phyloP scores from a whole-genome alignment of 257 asterid species.

The Paulownia fortunei region DNA sequence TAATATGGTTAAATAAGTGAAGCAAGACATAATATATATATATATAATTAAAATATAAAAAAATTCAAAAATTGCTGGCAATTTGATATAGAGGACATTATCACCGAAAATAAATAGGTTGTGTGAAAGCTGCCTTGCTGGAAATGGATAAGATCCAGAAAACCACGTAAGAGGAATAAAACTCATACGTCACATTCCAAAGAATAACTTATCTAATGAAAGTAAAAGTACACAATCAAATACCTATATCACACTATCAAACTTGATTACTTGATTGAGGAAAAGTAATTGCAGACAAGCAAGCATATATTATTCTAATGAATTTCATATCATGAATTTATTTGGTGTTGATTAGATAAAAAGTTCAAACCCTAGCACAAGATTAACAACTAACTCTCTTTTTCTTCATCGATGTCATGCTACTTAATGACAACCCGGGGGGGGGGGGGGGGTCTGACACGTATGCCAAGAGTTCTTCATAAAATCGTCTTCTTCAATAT shows the following conservation, averaged over 20 bases:
- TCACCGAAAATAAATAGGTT: background rate
- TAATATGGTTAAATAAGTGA: background rate
- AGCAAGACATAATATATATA: background rate
- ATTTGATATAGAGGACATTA: background rate
- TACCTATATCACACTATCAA: background rate
- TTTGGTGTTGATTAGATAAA: background rate
- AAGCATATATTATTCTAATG: conserved; percentile 4
- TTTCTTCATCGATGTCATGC: background rate
- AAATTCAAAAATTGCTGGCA: background rate
- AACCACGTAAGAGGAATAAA: background rate
- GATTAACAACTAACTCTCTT: background rate
- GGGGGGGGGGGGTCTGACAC: background rate
- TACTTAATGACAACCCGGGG: background rate
- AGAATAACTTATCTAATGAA: background rate
- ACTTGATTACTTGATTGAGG: background rate
- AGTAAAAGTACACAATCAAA: conserved; percentile 1
- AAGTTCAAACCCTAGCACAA: background rate
- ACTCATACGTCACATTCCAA: background rate
- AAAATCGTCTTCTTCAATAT: background rate
- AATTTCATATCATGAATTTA: background rate
- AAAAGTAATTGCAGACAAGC: background rate
- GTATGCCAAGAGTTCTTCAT: background rate
- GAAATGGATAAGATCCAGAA: background rate
- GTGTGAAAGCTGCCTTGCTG: background rate
- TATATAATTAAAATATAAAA: conserved; percentile 11